phyloP scores from a whole-genome alignment of 495 filamentous ascomycete species.

The Penicillium cataractarum region DNA sequence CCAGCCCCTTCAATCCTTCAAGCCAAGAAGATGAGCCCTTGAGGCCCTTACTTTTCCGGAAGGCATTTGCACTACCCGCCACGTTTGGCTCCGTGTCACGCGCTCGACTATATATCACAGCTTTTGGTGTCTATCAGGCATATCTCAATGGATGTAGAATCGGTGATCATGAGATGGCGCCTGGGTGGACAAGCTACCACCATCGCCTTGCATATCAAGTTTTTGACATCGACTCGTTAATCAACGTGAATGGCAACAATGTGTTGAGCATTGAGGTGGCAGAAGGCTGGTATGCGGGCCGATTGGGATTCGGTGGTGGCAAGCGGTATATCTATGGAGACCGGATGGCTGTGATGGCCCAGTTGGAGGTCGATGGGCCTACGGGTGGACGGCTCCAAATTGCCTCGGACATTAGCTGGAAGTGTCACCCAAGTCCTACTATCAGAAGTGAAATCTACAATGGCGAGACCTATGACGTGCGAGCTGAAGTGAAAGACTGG shows the following conservation, averaged over 20 bases:
- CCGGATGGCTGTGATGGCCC: not conserved
- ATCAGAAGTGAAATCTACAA: not conserved
- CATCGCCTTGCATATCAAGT: not conserved
- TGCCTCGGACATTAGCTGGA: not conserved
- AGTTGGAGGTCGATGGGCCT: not conserved
- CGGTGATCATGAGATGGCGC: not conserved
- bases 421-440: not conserved
- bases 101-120: not conserved
- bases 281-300: not conserved
- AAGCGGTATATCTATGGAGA: not conserved
- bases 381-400: not conserved
- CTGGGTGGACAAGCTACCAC: not conserved
- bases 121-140: not conserved
- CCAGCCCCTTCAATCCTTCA: not conserved
- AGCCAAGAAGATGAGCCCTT: not conserved
- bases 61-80: not conserved
- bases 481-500: not conserved
- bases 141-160: not conserved
- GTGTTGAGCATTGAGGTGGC: not conserved
- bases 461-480: not conserved
- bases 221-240: not conserved
- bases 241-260: not conserved
- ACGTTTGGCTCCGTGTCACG: not conserved
- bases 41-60: not conserved
- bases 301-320: not conserved